Base-by-base conservation (phyloP, 495 filamentous ascomycete species). In the Xylaria intraflava region DNA sequence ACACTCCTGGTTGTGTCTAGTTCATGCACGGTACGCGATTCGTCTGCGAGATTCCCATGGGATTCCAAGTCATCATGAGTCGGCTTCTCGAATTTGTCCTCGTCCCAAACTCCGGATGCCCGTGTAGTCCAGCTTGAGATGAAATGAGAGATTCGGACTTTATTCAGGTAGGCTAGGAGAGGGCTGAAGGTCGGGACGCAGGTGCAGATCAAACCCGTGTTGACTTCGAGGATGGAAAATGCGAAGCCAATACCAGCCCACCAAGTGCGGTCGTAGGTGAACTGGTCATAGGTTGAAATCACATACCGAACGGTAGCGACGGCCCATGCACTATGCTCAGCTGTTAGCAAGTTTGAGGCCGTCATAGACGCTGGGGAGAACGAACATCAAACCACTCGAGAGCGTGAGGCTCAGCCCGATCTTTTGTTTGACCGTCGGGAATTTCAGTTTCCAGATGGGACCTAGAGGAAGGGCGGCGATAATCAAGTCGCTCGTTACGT, bases 201-300 rank as follows among this genome's bases (percentile, higher is more conserved):
- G 30, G 65, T 65, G 45, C 71, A 74, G 10, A 72, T 69, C 11
- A 74, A 46, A n/a, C 71, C 71, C 10, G 66, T 71, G 58, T 74
- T 72, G n/a, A 74, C 64, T 40, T 74, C 71, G 48, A 74, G 61
- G 11, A 72, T 64, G 19, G 67, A 69, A 44, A 68, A 67, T n/a
- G 62, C 60, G 45, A 65, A 67, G 33, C 60, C 66, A 10, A 68
- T 62, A 1, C 66, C 69, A 11, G 65, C 62, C 58, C 59, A 67
- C 62, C 62, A 66, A 7, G 64, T 53, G 1, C 61, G 66, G 56
- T 69, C 65, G 44, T 69, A 60, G 16, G 49, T 57, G 31, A 61
- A 44, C 47, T 62, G 57, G 44, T 70, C 61, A 22, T 69, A 64
- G 10, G 64, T 65, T 3, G 62, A 65, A 41, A 68, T 58, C 14